Base-by-base conservation (phyloP, 148 eudicot species). In the Cornus controversa region DNA sequence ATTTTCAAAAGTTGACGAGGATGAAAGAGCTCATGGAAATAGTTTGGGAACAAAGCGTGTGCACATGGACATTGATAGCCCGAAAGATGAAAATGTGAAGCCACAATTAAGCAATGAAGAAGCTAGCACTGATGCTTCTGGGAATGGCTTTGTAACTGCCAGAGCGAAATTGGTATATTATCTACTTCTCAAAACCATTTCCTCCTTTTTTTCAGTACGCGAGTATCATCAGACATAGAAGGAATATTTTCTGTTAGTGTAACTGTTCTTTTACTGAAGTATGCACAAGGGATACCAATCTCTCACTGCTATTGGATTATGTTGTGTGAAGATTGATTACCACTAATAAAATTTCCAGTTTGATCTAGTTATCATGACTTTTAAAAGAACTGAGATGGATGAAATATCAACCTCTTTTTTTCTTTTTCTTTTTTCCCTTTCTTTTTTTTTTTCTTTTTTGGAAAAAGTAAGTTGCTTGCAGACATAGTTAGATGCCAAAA, bases 71-170 rank as follows among this genome's bases (percentile, higher is more conserved):
- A 86, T 82, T 45, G 82, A 77, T 79, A 86, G 97, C 81, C 91
- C 95, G 36, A 84, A 81, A 85, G 85, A 57, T 84, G 92, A 93
- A 64, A 80, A 67, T 50, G n/a, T 84, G 7, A 87, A 83, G 77
- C 92, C 98, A 73, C 90, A 97, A 82, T 78, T 85, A 31, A 75
- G 82, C 82, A 85, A 72, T 74, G 91, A 91, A 82, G 95, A 92
- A 81, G 73, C 89, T 69, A 83, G 84, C 50, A 58, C 58, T 70
- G 91, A 90, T 74, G 80, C 57, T 79, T 79, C 93, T 64, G 81
- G 85, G 69, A 88, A 89, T 79, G 92, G 91, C 67, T 96, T 96
- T 90, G 94, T 96, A 62, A 92, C 94, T 82, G 99, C 99, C 62
- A 91, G 92, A 78, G 83, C 91, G 66, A 96, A 96, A 89, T 67